A percentile compares a stretch with the other conserved stretches of the same genome.
Conservation (phyloP, 805 yeast species). For the Candida andamanensis region DNA sequence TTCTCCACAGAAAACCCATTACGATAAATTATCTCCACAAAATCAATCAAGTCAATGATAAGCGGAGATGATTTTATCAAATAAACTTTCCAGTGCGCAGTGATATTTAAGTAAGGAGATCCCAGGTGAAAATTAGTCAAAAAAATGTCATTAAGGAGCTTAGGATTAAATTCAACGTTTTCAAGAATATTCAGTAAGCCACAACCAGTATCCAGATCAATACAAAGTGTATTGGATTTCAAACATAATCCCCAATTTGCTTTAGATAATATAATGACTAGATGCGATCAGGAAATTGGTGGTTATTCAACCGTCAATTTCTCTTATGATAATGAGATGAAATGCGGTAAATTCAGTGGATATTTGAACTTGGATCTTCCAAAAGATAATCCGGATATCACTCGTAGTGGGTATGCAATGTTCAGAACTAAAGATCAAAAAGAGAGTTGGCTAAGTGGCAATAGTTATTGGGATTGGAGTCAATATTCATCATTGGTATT, state of each 20-base stretch:
- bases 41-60: too few relatives aligned
- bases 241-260: slow-evolving; percentile 42
- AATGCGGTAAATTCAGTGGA: slow-evolving; percentile 44
- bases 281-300: slow-evolving; percentile 73
- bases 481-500: slow-evolving; percentile 56
- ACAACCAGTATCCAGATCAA: slow-evolving; percentile 18
- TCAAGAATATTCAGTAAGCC: slow-evolving; percentile 32
- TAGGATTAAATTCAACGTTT: slow-evolving; percentile 34
- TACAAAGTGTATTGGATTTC: slow-evolving; percentile 54
- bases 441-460: slow-evolving; percentile 45
- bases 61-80: too few relatives aligned
- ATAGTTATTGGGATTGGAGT: slow-evolving; percentile 65
- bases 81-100: neutral
- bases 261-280: slow-evolving; percentile 46
- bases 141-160: slow-evolving; percentile 37
- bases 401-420: slow-evolving; percentile 76
- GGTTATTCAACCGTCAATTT: slow-evolving; percentile 68
- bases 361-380: slow-evolving; percentile 66
- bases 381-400: slow-evolving; percentile 56
- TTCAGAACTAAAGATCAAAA: slow-evolving; percentile 68
- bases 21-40: too few relatives aligned
- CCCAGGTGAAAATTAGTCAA: neutral
- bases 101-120: neutral
- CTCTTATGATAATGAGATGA: slow-evolving; percentile 31
- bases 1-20: neutral